Conservation (phyloP, 2,329 filamentous ascomycete genomes). For the Cytospora leucostoma region DNA sequence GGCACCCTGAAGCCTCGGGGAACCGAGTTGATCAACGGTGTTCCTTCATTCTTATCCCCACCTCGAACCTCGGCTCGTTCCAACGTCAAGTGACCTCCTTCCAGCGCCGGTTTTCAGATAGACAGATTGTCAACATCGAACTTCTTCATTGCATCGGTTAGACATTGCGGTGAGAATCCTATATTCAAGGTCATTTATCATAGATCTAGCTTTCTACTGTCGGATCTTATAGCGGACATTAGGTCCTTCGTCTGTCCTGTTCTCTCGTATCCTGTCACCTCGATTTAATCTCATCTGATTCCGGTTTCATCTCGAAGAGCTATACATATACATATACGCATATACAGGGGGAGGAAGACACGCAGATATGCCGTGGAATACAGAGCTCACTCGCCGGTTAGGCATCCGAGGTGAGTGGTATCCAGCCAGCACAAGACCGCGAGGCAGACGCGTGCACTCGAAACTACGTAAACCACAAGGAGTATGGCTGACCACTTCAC, state of each 20-base stretch:
- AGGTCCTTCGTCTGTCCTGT: no score
- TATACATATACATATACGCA: neutral
- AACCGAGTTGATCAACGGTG: neutral
- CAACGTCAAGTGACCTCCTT: slow-evolving; percentile 7
- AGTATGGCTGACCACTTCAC: slow-evolving; percentile 31
- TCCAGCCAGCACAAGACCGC: neutral
- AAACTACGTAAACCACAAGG: no score
- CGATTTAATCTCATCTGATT: neutral
- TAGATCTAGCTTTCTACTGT: no score
- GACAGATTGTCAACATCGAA: neutral
- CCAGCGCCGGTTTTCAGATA: neutral
- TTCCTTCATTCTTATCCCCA: slow-evolving; percentile 12
- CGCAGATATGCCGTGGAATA: slow-evolving; percentile 28
- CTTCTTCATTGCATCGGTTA: neutral
- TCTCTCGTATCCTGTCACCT: neutral
- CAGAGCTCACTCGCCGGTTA: slow-evolving; percentile 27
- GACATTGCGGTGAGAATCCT: neutral
- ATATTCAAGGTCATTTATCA: no score
- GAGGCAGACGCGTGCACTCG: neutral
- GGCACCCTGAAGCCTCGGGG: slow-evolving; percentile 9
- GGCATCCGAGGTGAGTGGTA: slow-evolving; percentile 26
- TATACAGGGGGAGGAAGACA: neutral
- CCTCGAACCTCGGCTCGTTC: slow-evolving; percentile 24
- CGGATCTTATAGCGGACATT: no score
- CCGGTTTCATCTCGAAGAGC: neutral